Evolutionary conservation across 2,329 filamentous ascomycete species (phyloP), one percentile per base, ranked within the genome.

Genomic region (Exutisphaerella laricina): DNA sequence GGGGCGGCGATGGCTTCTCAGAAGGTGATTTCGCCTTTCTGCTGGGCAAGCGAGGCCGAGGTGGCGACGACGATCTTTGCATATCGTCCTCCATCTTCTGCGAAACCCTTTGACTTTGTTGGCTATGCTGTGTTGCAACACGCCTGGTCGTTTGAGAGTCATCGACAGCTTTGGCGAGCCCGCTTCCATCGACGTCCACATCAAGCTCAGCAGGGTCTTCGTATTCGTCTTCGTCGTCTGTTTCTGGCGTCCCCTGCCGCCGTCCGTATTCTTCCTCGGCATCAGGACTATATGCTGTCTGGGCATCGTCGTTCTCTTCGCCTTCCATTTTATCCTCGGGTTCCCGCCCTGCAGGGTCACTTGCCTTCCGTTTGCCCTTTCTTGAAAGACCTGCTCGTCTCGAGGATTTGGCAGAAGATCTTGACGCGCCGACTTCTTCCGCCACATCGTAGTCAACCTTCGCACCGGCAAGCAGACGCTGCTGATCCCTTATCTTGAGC

Each of bases 401-500:
- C 17, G 17, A 36, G 14, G 36, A 39, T 26, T 36, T 34, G 20
- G 17, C 43, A 38, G 39, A 37, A 13, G 33, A 23, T n/a, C 50
- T 44, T 12, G 49, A 32, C 30, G 17, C 31, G n/a, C 29, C 42
- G 8, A 55, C 49, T 16, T 48, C 42, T 44, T 58, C 56, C 21
- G 52, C 57, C 13, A 43, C 45, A 79, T 83, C 77, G 60, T 81
- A 75, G 37, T 80, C 78, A 29, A 86, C 68, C 39, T 80, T 78
- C 58, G 77, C 75, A 21, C 68, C 65, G 12, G 70, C 69, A 17
- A 88, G 64, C 14, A 84, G 64, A 28, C 76, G 73, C 55, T 84
- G 80, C 64, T 88, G 84, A 55, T 88, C 77, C 31, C 85, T 69
- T 37, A 89, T 88, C 65, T 85, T 88, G 39, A 82, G 69, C 64